phyloP scores from a whole-genome alignment of 768 basidiomycete species.

The Amanita rubescens region DNA sequence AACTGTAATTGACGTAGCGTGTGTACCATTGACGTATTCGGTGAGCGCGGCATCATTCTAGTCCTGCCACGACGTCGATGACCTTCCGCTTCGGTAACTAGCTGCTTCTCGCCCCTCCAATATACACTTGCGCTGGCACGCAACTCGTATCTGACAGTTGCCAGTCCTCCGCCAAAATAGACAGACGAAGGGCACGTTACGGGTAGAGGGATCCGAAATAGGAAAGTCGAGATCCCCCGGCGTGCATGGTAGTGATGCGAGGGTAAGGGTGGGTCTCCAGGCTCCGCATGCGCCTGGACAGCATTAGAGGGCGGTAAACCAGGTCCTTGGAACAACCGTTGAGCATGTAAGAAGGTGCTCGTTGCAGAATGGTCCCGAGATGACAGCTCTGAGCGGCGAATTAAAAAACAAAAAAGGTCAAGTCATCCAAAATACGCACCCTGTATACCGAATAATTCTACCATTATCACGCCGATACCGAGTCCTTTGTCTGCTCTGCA shows the following conservation, averaged over 20 bases:
- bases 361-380: conserved; percentile 78
- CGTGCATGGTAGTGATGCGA: conserved; percentile 63
- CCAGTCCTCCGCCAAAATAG: conserved; percentile 61
- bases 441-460: conserved; percentile 71
- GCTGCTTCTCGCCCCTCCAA: conserved; percentile 67
- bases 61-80: conserved; percentile 60
- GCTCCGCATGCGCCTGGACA: conserved; percentile 53
- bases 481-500: conserved; percentile 68
- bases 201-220: conserved; percentile 73
- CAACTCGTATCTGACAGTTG: conserved; percentile 64
- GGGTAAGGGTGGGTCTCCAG: conserved; percentile 56
- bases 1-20: conserved; percentile 53
- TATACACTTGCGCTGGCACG: conserved; percentile 63
- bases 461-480: conserved; percentile 68
- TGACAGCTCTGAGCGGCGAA: conserved; percentile 46
- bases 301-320: conserved; percentile 81
- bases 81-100: conserved; percentile 58
- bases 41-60: conserved; percentile 26
- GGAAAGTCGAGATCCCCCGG: conserved; percentile 70
- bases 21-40: conserved; percentile 13
- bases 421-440: conserved; percentile 30
- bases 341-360: conserved; percentile 64
- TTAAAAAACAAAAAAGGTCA: conserved; percentile 8
- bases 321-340: conserved; percentile 73
- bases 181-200: conserved; percentile 62